A percentile compares a stretch with the other conserved stretches of the same genome.
These are phyloP conservation scores for Breynia disticha DNA, from an alignment of 441 rosid genomes.

Conservation along the genomic window DNA sequence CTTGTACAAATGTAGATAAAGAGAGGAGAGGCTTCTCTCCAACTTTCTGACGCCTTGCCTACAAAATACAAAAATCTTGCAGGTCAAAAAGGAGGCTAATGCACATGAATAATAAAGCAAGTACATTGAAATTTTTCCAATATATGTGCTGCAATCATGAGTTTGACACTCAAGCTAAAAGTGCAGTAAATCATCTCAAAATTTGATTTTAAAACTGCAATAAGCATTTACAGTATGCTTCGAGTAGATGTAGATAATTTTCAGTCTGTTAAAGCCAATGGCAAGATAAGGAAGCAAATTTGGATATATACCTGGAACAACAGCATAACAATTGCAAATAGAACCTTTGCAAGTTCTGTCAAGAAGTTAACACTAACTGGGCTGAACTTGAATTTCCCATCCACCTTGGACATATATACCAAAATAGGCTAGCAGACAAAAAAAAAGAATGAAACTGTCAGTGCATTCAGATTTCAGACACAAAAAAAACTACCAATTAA, in stretches of 20 bases:
- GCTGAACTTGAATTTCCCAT: constrained; percentile 75
- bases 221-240: background rate
- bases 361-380: constrained; percentile 90
- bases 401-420: constrained; percentile 92
- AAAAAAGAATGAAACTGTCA: constrained; percentile 5
- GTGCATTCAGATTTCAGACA: background rate
- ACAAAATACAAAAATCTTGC: constrained; percentile 13
- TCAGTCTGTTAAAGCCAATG: background rate
- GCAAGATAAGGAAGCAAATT: no score
- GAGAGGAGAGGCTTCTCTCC: constrained; percentile 92
- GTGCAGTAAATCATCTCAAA: background rate
- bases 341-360: constrained; percentile 68
- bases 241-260: background rate
- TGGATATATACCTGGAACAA: background rate
- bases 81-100: background rate
- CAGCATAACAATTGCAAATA: constrained; percentile 79
- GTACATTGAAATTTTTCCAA: no score
- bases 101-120: background rate
- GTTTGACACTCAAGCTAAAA: background rate
- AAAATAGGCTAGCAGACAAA: constrained; percentile 58
- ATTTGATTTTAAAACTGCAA: background rate
- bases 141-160: background rate
- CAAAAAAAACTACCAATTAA: background rate
- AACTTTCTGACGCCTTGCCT: constrained; percentile 65
- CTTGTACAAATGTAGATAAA: constrained; percentile 64